Percentiles rank a stretch among this genome's conserved stretches.
These are phyloP conservation scores for Lentinula boryana DNA, from an alignment of 768 basidiomycete species.

Conservation along the genomic window DNA sequence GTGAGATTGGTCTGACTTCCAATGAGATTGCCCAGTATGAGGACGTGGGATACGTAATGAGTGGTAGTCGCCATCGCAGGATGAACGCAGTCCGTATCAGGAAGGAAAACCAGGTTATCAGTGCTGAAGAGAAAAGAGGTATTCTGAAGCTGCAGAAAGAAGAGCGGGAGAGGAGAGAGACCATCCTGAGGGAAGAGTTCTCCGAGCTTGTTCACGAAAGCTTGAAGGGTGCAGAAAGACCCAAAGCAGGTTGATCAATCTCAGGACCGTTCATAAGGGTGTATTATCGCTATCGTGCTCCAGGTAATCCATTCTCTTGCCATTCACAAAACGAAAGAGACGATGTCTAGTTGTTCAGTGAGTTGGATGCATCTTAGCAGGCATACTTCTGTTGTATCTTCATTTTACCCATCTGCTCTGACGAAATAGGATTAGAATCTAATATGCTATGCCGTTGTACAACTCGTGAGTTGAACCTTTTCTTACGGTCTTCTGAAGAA, in stretches of 20 bases:
- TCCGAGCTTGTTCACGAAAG: conserved; percentile 75
- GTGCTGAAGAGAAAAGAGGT: conserved; percentile 95
- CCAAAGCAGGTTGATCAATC: neutral
- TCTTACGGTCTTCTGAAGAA: no score
- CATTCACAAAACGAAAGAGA: neutral
- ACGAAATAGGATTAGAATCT: no score
- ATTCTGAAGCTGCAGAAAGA: conserved; percentile 93
- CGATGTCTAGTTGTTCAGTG: neutral
- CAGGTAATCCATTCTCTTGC: neutral
- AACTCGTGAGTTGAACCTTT: no score
- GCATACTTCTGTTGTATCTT: neutral
- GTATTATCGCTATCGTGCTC: neutral
- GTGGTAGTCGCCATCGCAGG: conserved; percentile 85
- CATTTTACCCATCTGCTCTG: neutral
- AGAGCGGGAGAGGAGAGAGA: conserved; percentile 88
- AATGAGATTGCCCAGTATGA: conserved; percentile 87
- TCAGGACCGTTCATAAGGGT: neutral
- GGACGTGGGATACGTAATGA: conserved; percentile 94
- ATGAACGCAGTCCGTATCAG: conserved; percentile 99
- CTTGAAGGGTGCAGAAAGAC: conserved; percentile 43
- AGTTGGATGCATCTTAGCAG: neutral
- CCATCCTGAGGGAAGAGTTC: conserved; percentile 85
- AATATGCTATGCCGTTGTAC: no score
- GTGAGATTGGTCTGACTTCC: conserved; percentile 92
- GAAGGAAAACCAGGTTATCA: conserved; percentile 99